phyloP scores from a whole-genome alignment of 768 basidiomycete genomes.

The Boletus fagicola region DNA sequence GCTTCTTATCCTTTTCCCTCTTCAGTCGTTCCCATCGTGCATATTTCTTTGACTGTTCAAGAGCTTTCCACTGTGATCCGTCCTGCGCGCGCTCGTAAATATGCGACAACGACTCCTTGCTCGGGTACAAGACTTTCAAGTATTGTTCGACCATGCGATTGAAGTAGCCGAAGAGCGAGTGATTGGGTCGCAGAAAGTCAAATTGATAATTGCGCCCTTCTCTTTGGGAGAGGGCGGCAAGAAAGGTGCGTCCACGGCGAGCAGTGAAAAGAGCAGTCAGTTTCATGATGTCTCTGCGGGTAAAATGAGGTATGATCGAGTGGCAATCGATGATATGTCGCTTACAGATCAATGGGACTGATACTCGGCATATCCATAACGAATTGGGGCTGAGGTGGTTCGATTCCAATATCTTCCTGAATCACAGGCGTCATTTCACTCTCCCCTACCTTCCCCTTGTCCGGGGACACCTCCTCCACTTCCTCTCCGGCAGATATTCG shows the following conservation, averaged over 20 bases:
- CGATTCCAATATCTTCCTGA: constrained; percentile 63
- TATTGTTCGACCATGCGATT: constrained; percentile 98
- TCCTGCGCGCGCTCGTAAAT: constrained; percentile 68
- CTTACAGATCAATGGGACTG: constrained; percentile 86
- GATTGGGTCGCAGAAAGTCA: constrained; percentile 93
- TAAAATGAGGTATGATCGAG: constrained; percentile 1
- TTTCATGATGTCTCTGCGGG: constrained; percentile 85
- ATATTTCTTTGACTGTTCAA: constrained; percentile 72
- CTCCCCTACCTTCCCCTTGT: constrained; percentile 42
- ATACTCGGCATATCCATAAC: constrained; percentile 85
- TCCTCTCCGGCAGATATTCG: constrained; percentile 74
- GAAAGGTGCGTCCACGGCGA: constrained; percentile 82
- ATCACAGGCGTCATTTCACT: constrained; percentile 31
- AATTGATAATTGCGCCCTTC: constrained; percentile 98
- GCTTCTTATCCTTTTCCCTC: constrained; percentile 80
- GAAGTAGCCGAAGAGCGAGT: constrained; percentile 95
- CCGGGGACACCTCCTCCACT: constrained; percentile 54
- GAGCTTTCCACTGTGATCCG: constrained; percentile 70
- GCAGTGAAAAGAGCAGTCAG: constrained; percentile 96
- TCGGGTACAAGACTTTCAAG: constrained; percentile 83
- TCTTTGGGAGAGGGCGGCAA: constrained; percentile 76
- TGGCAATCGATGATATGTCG: constrained; percentile 18
- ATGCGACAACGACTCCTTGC: constrained; percentile 66
- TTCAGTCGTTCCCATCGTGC: constrained; percentile 89
- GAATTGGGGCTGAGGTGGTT: constrained; percentile 81